Evolutionary conservation across 139 green algal species (phyloP), one percentile per base, ranked within the genome.

Genomic region (Desmodesmus armatus): DNA sequence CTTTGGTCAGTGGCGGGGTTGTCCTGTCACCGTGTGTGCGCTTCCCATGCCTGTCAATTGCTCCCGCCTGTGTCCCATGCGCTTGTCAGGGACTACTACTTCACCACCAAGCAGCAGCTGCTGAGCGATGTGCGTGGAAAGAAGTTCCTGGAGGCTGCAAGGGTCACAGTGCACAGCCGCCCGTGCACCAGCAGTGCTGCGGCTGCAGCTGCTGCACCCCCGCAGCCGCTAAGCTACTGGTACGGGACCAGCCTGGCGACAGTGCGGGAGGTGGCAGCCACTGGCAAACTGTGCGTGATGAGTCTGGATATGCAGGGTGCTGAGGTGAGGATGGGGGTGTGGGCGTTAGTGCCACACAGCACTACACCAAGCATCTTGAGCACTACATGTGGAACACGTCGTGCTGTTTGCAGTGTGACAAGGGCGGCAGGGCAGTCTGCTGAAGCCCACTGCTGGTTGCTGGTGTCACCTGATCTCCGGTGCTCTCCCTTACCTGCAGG

Each of bases 211-310:
- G 81, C 80, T 39, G 80, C 80, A 2, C 62, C 60, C 15, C 21
- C 39, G 19, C 43, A 43, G 23, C n/a, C 19, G 21, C 13, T 43
- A 29, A 78, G 41, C 41, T 80, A 79, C 41, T 86, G 83, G 74
- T 92, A 92, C 47, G 92, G 91, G n/a, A 94, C 89, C 44, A 89
- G 83, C 75, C 80, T 93, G 21, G 81, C 86, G 31, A 92, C 92
- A 7, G 90, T 96, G 41, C 79, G 92, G 0, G 87, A 93, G 51
- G 90, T 96, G 31, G 92, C 94, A 47, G 92, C 92, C 11, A 94
- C 91, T 5, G 94, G 94, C 70, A 91, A 92, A 78, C 86, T 96
- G 66, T 94, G 92, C 76, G 40, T 95, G 2, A 93, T 94, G 83
- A 84, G 77, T 13, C 60, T 96, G n/a, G 92, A 96, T n/a, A 49